These are phyloP conservation scores for Kwoniella newhampshirensis DNA, from an alignment of 768 basidiomycete genomes.

Conservation along the genomic window DNA sequence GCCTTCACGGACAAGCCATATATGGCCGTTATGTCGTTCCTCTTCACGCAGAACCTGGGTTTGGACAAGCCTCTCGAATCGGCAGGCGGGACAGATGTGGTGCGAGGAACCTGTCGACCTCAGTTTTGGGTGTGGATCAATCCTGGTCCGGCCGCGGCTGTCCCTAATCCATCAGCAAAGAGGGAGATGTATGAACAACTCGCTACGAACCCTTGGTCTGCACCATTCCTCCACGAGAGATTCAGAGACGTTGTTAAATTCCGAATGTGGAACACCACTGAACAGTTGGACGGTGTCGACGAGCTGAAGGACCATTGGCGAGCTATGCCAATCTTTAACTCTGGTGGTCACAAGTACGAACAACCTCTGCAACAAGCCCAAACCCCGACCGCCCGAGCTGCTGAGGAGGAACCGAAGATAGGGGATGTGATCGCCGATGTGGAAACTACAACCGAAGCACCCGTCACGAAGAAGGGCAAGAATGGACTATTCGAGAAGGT, in stretches of 20 bases:
- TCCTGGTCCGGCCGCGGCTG: slow-evolving; percentile 88
- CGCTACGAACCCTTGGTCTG: slow-evolving; percentile 81
- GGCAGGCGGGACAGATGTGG: slow-evolving; percentile 55
- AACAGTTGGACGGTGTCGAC: slow-evolving; percentile 85
- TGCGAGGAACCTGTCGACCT: slow-evolving; percentile 68
- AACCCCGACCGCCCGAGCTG: slow-evolving; percentile 12
- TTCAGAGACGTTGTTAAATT: slow-evolving; percentile 92
- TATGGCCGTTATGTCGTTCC: slow-evolving; percentile 86
- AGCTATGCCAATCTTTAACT: slow-evolving; percentile 76
- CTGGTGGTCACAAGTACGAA: slow-evolving; percentile 51
- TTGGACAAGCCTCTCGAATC: slow-evolving; percentile 62
- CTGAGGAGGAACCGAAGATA: slow-evolving; percentile 29
- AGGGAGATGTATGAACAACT: slow-evolving; percentile 80
- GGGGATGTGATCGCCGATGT: slow-evolving; percentile 36
- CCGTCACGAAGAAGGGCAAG: slow-evolving; percentile 47
- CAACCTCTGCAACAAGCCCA: slow-evolving; percentile 31
- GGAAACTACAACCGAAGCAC: slow-evolving; percentile 24
- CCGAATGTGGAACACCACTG: slow-evolving; percentile 97
- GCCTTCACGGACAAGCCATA: slow-evolving; percentile 99
- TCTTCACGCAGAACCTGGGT: slow-evolving; percentile 92
- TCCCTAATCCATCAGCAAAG: slow-evolving; percentile 78
- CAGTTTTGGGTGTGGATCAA: slow-evolving; percentile 99
- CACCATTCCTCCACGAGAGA: slow-evolving; percentile 87
- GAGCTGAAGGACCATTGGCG: slow-evolving; percentile 92
- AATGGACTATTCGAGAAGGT: slow-evolving; percentile 72